Base-by-base conservation (phyloP, 2,329 filamentous ascomycete species). In the Phyllosticta citriasiana region DNA sequence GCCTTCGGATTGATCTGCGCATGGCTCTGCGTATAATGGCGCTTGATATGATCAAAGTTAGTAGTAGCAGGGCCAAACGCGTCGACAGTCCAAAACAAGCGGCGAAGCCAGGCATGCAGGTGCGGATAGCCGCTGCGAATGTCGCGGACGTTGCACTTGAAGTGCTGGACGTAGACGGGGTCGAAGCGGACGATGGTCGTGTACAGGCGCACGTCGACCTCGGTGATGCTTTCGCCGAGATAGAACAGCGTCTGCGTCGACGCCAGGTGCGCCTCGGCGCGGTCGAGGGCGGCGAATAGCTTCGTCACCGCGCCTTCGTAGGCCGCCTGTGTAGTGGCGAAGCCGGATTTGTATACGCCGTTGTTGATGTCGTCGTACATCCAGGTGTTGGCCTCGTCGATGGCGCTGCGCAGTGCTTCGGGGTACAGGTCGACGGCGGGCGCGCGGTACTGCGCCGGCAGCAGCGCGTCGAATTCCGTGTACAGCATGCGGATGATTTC, bases 1-100 rank as follows among this genome's bases (percentile, higher is more conserved):
- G 80, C 78, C 59, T 61, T 16, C 26, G 71, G 82, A 70, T 87
- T 87, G 67, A 87, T 87, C 74, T 86, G 84, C 66, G 72, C 76
- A 72, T 87, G 84, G 65, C 81, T 84, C 77, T 84, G 84, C 2
- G 84, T 87, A 70, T 87, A 87, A 68, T 87, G 84, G 53, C 82
- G 88, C 83, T 96, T 97, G 78, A 97, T 97, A 77, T 99, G 94
- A 73, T 95, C 84, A 73, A 96, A 96, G 74, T 97, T 84, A 24
- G 92, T 96, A 64, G 91, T 94, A 57, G 88, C 84, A 4, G 40
- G 40, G 65, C 79, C 78, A 77, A 96, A 97, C 2, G 90, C 91
- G 0, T 85, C 79, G 25, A 85, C 73, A 16, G 87, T 87, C 91
- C 91, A 96, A 78, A 96, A 97, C 67, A 96, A 77, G 69, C 87